Base-by-base conservation (phyloP, 2,329 filamentous ascomycete species). In the Diaporthe australafricana region DNA sequence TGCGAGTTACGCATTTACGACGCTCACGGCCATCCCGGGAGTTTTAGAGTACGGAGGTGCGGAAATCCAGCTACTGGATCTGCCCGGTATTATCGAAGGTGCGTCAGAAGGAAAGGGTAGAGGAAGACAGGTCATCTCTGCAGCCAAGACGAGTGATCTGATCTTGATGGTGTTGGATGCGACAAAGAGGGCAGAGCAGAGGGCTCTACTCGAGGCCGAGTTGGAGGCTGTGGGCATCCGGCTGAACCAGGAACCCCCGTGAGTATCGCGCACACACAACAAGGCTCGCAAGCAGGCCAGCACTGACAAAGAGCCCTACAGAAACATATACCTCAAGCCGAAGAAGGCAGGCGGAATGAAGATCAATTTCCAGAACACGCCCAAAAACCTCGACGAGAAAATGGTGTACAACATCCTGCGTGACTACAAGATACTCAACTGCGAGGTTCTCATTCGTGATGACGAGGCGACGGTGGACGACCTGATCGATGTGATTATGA, bases 401-500 rank as follows among this genome's bases (percentile, higher is more conserved):
- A 98, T 99, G 94, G 88, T 99, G 72, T 97, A 92, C 87, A 98
- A 98, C 85, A 98, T 99, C 79, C 88, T 99, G 65, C 93, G 94
- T 76, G 96, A 99, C 87, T 99, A 99, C 90, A 98, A 98, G 86
- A 95, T 99, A 77, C 90, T 99, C 73, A 99, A 99, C 86, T 96
- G 93, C 83, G 96, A 99, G 82, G 95, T 99, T 0, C 89, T 99
- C 27, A 91, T 99, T 20, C 93, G 96, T 77, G 96, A 99, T 80
- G 96, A 99, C 79, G 91, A 97, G 80, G 94, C 93, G 50, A 98
- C 96, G 1, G 95, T 99, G 45, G 96, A 99, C 84, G 96, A 99
- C 83, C 93, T 99, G 82, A 99, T 99, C 84, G 96, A 99, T 82
- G 95, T 98, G 74, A 98, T 99, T 83, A 98, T 98, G 96, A 97